These are phyloP conservation scores for Aspergillus ruber DNA, from an alignment of 2,329 filamentous ascomycete species.

Conservation along the genomic window DNA sequence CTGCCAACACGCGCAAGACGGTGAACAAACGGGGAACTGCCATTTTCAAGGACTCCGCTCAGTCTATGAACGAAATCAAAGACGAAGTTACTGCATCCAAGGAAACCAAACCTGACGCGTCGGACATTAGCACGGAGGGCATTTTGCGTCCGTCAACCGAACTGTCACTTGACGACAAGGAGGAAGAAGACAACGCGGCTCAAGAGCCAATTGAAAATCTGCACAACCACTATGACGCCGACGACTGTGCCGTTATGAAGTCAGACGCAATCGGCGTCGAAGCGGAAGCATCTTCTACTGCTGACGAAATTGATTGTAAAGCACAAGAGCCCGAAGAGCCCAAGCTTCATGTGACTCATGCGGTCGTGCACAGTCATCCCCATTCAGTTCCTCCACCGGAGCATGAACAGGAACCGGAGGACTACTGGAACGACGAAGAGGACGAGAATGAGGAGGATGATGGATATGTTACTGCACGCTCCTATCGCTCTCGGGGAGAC, in stretches of 20 bases:
- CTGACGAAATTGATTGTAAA: constrained; percentile 20
- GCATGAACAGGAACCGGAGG: constrained; percentile 49
- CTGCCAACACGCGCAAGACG: constrained; percentile 41
- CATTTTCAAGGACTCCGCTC: constrained; percentile 49
- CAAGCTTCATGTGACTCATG: constrained; percentile 4
- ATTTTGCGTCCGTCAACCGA: constrained; percentile 6
- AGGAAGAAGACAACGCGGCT: constrained; percentile 6
- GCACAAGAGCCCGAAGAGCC: constrained; percentile 14
- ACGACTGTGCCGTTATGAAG: constrained; percentile 14
- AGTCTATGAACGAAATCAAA: constrained; percentile 26
- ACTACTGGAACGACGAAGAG: constrained; percentile 72
- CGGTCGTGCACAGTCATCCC: neutral
- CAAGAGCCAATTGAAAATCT: constrained; percentile 9
- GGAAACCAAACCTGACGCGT: constrained; percentile 17
- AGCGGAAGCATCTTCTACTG: constrained; percentile 17
- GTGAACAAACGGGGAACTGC: constrained; percentile 48
- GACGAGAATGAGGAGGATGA: constrained; percentile 67
- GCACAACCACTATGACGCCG: constrained; percentile 6
- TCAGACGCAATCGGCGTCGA: constrained; percentile 25
- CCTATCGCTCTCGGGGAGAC: constrained; percentile 67
- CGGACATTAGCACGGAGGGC: constrained; percentile 16
- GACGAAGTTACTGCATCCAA: constrained; percentile 21
- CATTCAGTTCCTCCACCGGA: neutral
- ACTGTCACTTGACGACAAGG: constrained; percentile 8
- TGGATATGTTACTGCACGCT: constrained; percentile 68